Evolutionary conservation across 306 rosid genomes (phyloP).

Genomic region (Trifolium repens): DNA sequence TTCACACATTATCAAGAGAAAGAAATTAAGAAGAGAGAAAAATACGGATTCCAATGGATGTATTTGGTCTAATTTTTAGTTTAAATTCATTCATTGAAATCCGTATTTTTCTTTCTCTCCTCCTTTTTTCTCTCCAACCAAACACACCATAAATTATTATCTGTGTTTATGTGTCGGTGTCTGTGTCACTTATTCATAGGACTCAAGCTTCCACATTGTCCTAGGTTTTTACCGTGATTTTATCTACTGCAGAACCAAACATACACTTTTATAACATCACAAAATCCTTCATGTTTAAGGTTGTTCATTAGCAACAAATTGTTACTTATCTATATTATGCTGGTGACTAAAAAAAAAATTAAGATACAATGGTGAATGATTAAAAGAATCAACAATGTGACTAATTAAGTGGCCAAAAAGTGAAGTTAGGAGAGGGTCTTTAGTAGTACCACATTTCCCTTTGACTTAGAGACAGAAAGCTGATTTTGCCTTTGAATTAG

Average conservation of each 20-base stretch:
- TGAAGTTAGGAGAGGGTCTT: constrained; percentile 22
- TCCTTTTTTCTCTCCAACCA: no score
- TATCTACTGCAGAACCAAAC: no score
- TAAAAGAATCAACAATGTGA: constrained; percentile 40
- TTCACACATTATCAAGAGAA: neutral
- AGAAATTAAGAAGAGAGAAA: no score
- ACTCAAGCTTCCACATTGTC: neutral
- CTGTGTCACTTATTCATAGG: neutral
- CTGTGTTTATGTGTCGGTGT: neutral
- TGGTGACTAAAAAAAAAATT: constrained; percentile 12
- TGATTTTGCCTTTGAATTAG: constrained; percentile 46
- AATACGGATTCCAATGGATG: no score
- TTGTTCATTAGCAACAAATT: neutral
- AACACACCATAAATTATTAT: no score
- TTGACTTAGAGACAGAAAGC: constrained; percentile 48
- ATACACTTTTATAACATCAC: neutral
- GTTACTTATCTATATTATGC: constrained; percentile 13
- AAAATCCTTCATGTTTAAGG: neutral
- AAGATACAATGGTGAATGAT: neutral
- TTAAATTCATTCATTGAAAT: no score
- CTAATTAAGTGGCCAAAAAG: constrained; percentile 28
- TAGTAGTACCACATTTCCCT: constrained; percentile 7
- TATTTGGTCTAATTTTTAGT: no score
- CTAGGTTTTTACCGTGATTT: no score
- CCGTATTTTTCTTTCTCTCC: no score